phyloP scores from a whole-genome alignment of 2,329 filamentous ascomycete genomes.

The Exophiala spinifera region DNA sequence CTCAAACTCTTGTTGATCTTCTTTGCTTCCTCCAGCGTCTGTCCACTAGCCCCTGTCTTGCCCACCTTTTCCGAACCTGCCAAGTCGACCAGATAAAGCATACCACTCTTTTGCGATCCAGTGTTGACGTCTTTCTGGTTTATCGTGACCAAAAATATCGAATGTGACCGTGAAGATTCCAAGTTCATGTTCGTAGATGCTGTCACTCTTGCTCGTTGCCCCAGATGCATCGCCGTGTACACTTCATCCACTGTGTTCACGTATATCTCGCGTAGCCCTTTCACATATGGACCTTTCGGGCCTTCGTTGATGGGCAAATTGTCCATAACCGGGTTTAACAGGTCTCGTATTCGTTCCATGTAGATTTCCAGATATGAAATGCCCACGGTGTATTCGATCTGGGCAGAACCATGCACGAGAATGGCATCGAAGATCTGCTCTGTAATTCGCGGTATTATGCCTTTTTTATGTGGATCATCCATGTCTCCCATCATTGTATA shows the following conservation, averaged over 20 bases:
- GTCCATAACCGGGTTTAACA: conserved; percentile 88
- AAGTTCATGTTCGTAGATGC: conserved; percentile 99
- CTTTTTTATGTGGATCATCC: conserved; percentile 80
- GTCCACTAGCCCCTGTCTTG: conserved; percentile 95
- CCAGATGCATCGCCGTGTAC: conserved; percentile 92
- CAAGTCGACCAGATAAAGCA: conserved; percentile 95
- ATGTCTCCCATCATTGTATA: conserved; percentile 99
- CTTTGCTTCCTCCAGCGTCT: conserved; percentile 96
- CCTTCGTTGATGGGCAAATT: conserved; percentile 98
- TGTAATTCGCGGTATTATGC: conserved; percentile 94
- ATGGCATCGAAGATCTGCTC: conserved; percentile 98
- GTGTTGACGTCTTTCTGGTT: conserved; percentile 98
- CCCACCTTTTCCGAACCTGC: conserved; percentile 98
- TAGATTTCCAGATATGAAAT: conserved; percentile 99
- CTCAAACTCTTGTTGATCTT: conserved; percentile 99
- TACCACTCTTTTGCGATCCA: conserved; percentile 90
- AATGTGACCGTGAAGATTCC: conserved; percentile 96
- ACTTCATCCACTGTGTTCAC: conserved; percentile 94
- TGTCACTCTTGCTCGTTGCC: conserved; percentile 84
- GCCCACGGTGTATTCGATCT: conserved; percentile 97
- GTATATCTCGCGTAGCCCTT: conserved; percentile 90
- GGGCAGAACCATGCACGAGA: conserved; percentile 74
- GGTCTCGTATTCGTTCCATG: conserved; percentile 96
- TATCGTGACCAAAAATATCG: conserved; percentile 95
- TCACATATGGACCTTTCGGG: conserved; percentile 95